Conservation (phyloP, 495 filamentous ascomycete genomes). For the Xylaria acuta region DNA sequence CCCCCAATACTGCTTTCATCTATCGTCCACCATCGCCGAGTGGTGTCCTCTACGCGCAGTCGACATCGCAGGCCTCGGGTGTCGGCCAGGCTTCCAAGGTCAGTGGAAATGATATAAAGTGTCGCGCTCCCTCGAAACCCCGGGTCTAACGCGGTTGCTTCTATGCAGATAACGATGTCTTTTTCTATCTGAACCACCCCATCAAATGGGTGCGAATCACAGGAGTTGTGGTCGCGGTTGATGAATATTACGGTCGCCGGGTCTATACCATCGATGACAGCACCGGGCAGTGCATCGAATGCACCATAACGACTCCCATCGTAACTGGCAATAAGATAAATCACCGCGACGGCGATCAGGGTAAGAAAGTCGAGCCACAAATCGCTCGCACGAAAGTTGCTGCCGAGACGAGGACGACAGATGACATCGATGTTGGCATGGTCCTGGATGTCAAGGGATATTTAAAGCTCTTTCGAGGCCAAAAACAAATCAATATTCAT, state of each 20-base stretch:
- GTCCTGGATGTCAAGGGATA: slow-evolving; percentile 81
- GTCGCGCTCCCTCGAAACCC: neutral
- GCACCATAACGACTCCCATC: slow-evolving; percentile 36
- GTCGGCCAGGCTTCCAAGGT: slow-evolving; percentile 73
- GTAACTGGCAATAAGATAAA: slow-evolving; percentile 20
- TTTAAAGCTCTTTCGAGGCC: slow-evolving; percentile 65
- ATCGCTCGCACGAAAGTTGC: slow-evolving; percentile 9
- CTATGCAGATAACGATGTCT: slow-evolving; percentile 69
- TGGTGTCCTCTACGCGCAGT: slow-evolving; percentile 81
- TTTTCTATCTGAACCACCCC: slow-evolving; percentile 86
- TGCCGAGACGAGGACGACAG: slow-evolving; percentile 5
- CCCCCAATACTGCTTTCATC: slow-evolving; percentile 81
- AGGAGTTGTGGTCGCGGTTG: slow-evolving; percentile 78
- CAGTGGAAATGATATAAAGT: slow-evolving; percentile 5
- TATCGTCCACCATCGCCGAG: slow-evolving; percentile 79
- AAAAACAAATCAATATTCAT: slow-evolving; percentile 72
- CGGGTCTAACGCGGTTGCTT: slow-evolving; percentile 18
- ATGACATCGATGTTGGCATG: slow-evolving; percentile 66
- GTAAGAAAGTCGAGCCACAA: neutral
- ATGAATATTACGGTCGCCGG: slow-evolving; percentile 64
- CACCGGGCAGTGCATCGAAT: slow-evolving; percentile 78
- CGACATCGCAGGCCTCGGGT: slow-evolving; percentile 69
- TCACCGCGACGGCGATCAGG: neutral
- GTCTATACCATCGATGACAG: slow-evolving; percentile 84
- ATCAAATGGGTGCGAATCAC: slow-evolving; percentile 82